Conservation (phyloP, 108 stramenopile genomes). For the Mayamaea pseudoterrestris region DNA sequence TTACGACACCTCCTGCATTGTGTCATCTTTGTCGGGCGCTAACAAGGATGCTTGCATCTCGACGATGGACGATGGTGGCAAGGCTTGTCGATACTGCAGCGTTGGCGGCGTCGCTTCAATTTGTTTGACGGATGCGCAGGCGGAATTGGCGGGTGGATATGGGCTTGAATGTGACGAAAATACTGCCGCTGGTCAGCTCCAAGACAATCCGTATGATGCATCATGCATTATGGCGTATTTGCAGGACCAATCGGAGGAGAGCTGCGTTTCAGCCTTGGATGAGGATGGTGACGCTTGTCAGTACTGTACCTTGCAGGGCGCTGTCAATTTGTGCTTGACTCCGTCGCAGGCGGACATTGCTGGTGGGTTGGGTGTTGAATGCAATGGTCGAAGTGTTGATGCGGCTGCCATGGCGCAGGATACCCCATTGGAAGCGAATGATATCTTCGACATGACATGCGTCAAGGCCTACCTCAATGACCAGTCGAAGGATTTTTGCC, state of each 20-base stretch:
- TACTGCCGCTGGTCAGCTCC: slow-evolving; percentile 3
- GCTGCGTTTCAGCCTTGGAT: slow-evolving; percentile 12
- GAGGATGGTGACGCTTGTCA: slow-evolving; percentile 16
- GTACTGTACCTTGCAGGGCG: slow-evolving; percentile 9
- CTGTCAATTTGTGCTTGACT: slow-evolving; percentile 15
- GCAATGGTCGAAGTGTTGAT: too few species aligned
- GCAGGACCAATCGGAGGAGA: not conserved
- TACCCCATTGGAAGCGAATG: slow-evolving; percentile 3
- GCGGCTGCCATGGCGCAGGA: too few species aligned
- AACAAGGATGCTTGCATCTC: slow-evolving; percentile 10
- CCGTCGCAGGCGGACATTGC: slow-evolving; percentile 19
- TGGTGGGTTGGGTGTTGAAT: slow-evolving; percentile 16
- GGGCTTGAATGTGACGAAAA: slow-evolving; percentile 9
- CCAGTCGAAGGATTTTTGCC: slow-evolving; percentile 11
- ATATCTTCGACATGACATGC: slow-evolving; percentile 16
- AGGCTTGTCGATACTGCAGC: slow-evolving; percentile 24
- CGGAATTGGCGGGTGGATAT: slow-evolving; percentile 13
- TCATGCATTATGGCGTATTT: slow-evolving; percentile 5
- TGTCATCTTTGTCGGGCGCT: slow-evolving; percentile 2
- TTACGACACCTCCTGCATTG: slow-evolving; percentile 7
- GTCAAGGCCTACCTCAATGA: slow-evolving; percentile 8
- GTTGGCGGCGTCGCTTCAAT: slow-evolving; percentile 2
- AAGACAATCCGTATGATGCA: slow-evolving; percentile 10
- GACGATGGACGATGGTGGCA: slow-evolving; percentile 14
- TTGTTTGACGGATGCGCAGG: slow-evolving; percentile 21